These are phyloP conservation scores for Rhizopogon vinicolor DNA, from an alignment of 768 basidiomycete species.

Conservation along the genomic window DNA sequence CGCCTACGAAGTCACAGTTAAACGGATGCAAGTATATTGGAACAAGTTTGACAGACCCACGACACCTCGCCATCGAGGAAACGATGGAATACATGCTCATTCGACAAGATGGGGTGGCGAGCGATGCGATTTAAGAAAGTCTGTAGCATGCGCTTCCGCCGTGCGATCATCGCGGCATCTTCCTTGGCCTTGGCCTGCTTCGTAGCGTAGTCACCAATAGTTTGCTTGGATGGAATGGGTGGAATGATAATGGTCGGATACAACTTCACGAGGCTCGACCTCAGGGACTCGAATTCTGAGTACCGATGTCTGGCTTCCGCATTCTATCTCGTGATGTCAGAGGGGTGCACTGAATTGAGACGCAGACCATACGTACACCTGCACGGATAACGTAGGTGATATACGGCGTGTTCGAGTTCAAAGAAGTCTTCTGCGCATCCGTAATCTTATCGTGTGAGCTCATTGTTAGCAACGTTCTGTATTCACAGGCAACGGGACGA, in stretches of 20 bases:
- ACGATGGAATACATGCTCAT: slow-evolving; percentile 93
- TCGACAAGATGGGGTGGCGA: slow-evolving; percentile 90
- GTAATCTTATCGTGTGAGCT: slow-evolving; percentile 58
- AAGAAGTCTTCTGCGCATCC: slow-evolving; percentile 92
- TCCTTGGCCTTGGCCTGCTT: slow-evolving; percentile 97
- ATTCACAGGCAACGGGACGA: not conserved
- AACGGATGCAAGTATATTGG: not conserved
- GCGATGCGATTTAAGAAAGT: slow-evolving; percentile 91
- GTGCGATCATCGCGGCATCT: slow-evolving; percentile 85
- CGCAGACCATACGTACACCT: slow-evolving; percentile 50
- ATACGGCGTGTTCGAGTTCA: slow-evolving; percentile 85
- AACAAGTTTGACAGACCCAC: slow-evolving; percentile 57
- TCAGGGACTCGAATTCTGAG: slow-evolving; percentile 95
- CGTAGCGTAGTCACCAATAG: slow-evolving; percentile 92
- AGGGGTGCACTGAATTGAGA: slow-evolving; percentile 4
- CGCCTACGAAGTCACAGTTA: slow-evolving; percentile 41
- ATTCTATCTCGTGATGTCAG: slow-evolving; percentile 42
- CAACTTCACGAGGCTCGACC: slow-evolving; percentile 75
- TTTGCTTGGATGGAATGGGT: slow-evolving; percentile 96
- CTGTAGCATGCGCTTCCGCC: slow-evolving; percentile 91
- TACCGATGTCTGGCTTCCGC: slow-evolving; percentile 86
- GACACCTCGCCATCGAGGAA: slow-evolving; percentile 96
- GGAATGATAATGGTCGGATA: slow-evolving; percentile 97
- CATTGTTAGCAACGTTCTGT: slow-evolving; percentile 6
- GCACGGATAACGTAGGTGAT: slow-evolving; percentile 92